Percentiles rank a stretch among this genome's conserved stretches.
Evolutionary conservation across 1,284 basidiomycete species (phyloP).

Genomic region (Mycena citricolor): DNA sequence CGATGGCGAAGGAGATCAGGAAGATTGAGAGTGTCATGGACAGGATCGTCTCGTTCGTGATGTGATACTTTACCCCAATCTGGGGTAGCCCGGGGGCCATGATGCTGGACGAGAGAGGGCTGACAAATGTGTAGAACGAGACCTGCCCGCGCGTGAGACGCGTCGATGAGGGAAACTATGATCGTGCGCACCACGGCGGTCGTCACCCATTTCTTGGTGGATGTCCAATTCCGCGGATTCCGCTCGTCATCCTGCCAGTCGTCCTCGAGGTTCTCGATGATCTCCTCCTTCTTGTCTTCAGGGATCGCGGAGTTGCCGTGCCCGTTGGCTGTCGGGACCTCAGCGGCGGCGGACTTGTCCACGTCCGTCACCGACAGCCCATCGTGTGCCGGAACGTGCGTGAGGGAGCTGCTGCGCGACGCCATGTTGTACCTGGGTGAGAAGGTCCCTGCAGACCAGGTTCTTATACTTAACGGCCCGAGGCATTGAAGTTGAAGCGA

Average conservation of each 20-base stretch:
- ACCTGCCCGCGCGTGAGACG: slow-evolving; percentile 40
- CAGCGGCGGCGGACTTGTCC: too few species aligned
- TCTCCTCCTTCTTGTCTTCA: slow-evolving; percentile 48
- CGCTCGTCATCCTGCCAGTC: slow-evolving; percentile 61
- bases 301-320: slow-evolving; percentile 47
- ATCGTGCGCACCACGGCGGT: slow-evolving; percentile 46
- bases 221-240: slow-evolving; percentile 69
- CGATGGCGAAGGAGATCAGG: slow-evolving; percentile 73
- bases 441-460: too few species aligned
- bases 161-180: neutral
- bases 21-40: slow-evolving; percentile 73
- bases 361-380: neutral
- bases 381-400: slow-evolving; percentile 10
- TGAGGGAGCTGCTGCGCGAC: slow-evolving; percentile 21
- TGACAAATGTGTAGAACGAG: slow-evolving; percentile 67
- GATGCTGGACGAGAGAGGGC: slow-evolving; percentile 74
- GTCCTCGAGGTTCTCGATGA: slow-evolving; percentile 46
- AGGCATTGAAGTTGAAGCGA: too few species aligned
- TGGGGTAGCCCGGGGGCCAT: slow-evolving; percentile 77
- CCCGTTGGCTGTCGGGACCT: slow-evolving; percentile 27
- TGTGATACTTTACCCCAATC: slow-evolving; percentile 57
- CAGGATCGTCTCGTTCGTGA: slow-evolving; percentile 57
- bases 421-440: slow-evolving; percentile 14
- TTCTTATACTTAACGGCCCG: too few species aligned
- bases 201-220: slow-evolving; percentile 60